Conservation (phyloP, 2,329 filamentous ascomycete genomes). For the Chaetomiaceae sp. region DNA sequence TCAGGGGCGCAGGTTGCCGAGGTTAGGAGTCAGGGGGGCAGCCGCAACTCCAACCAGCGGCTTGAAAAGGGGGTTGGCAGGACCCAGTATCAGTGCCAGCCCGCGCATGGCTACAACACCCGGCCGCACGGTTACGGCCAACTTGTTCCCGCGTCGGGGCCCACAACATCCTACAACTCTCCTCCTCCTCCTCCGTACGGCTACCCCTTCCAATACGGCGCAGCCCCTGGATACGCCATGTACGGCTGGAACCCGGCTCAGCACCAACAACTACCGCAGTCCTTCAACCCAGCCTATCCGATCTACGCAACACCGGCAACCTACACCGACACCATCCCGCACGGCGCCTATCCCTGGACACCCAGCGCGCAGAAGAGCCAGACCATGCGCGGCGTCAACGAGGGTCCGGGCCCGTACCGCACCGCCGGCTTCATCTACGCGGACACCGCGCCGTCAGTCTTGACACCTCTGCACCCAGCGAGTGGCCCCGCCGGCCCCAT, state of each 20-base stretch:
- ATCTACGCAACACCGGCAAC: constrained; percentile 7
- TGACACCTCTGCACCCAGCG: neutral
- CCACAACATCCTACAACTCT: neutral
- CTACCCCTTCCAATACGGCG: neutral
- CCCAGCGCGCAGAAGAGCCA: neutral
- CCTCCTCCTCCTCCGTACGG: neutral
- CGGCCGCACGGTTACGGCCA: neutral
- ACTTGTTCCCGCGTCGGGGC: neutral
- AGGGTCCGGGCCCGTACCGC: constrained; percentile 13
- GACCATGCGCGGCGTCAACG: neutral
- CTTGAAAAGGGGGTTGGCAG: neutral
- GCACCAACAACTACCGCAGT: neutral
- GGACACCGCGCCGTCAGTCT: no score
- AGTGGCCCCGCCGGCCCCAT: neutral
- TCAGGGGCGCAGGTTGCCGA: neutral
- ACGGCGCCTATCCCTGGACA: constrained; percentile 11
- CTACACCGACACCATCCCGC: constrained; percentile 10
- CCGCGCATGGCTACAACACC: neutral
- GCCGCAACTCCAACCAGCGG: neutral
- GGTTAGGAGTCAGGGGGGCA: neutral
- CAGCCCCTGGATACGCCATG: neutral
- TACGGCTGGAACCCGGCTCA: neutral
- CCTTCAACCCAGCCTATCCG: constrained; percentile 8
- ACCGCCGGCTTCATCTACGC: neutral
- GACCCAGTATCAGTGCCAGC: neutral